Conservation (phyloP, 2,329 filamentous ascomycete species). For the Drechslerella dactyloides region DNA sequence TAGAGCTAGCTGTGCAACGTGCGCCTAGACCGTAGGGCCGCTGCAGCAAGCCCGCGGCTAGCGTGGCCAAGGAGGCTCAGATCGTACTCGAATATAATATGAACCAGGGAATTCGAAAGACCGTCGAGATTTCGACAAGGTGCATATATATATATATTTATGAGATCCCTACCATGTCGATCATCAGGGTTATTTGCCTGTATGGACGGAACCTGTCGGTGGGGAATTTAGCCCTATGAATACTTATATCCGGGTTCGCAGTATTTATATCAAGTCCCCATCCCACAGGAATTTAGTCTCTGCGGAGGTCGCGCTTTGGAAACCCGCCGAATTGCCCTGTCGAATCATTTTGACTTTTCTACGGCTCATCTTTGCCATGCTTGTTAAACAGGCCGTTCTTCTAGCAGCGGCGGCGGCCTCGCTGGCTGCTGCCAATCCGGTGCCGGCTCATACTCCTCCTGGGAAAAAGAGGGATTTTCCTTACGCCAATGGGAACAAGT, state of each 20-base stretch:
- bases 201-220: neutral
- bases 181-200: constrained; percentile 19
- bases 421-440: constrained; percentile 41
- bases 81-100: constrained; percentile 2
- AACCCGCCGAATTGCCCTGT: constrained; percentile 17
- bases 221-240: neutral
- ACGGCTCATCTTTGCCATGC: constrained; percentile 31
- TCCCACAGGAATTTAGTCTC: constrained; percentile 3
- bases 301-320: constrained; percentile 26
- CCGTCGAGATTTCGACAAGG: constrained; percentile 33
- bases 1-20: too few relatives aligned
- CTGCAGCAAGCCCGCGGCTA: too few relatives aligned
- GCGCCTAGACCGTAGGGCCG: too few relatives aligned
- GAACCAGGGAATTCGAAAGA: too few relatives aligned
- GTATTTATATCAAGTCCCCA: constrained; percentile 42
- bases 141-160: constrained; percentile 14
- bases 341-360: constrained; percentile 4
- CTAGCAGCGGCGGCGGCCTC: constrained; percentile 40
- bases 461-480: constrained; percentile 58
- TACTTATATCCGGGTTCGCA: constrained; percentile 3
- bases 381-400: constrained; percentile 46
- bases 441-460: constrained; percentile 43
- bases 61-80: constrained; percentile 22
- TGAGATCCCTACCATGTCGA: constrained; percentile 39
- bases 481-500: constrained; percentile 61